Evolutionary conservation across 352 stramenopile species (phyloP).

Genomic region (Phytopythium montanum): DNA sequence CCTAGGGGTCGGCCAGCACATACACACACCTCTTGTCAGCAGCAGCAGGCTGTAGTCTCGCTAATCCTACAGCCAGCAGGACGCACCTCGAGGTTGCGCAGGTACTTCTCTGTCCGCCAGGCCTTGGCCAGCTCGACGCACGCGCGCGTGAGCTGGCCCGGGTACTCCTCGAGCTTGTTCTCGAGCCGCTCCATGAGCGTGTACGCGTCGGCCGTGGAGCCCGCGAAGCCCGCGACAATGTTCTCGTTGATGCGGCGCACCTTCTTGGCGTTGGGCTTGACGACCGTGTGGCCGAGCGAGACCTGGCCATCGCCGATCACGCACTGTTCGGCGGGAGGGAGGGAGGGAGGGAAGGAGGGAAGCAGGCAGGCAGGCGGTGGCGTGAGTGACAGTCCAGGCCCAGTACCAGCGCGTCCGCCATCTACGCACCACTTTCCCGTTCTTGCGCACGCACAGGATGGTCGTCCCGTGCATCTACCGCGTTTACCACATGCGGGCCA

Average conservation of each 20-base stretch:
- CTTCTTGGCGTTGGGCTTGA: slow-evolving; percentile 99
- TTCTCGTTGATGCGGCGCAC: slow-evolving; percentile 94
- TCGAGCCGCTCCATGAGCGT: slow-evolving; percentile 98
- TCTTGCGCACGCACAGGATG: slow-evolving; percentile 97
- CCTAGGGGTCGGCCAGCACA: slow-evolving; percentile 10
- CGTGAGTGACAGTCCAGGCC: background rate
- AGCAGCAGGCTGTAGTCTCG: no score
- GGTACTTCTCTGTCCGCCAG: slow-evolving; percentile 99
- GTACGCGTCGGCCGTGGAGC: slow-evolving; percentile 97
- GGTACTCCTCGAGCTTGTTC: slow-evolving; percentile 97
- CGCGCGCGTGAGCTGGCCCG: slow-evolving; percentile 93
- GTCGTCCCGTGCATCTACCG: slow-evolving; percentile 93
- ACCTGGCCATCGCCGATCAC: slow-evolving; percentile 99
- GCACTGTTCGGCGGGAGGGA: no score
- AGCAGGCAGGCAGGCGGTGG: background rate
- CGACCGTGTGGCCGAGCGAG: slow-evolving; percentile 92
- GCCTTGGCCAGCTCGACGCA: slow-evolving; percentile 99
- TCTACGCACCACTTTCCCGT: slow-evolving; percentile 93
- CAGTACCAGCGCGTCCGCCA: background rate
- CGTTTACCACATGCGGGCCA: background rate
- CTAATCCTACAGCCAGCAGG: no score
- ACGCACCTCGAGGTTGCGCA: slow-evolving; percentile 91
- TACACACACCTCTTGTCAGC: no score
- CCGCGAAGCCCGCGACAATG: slow-evolving; percentile 97
- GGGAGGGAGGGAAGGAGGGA: background rate